These are phyloP conservation scores for Phytophthora colocasiae DNA, from an alignment of 352 stramenopile genomes.

Conservation along the genomic window DNA sequence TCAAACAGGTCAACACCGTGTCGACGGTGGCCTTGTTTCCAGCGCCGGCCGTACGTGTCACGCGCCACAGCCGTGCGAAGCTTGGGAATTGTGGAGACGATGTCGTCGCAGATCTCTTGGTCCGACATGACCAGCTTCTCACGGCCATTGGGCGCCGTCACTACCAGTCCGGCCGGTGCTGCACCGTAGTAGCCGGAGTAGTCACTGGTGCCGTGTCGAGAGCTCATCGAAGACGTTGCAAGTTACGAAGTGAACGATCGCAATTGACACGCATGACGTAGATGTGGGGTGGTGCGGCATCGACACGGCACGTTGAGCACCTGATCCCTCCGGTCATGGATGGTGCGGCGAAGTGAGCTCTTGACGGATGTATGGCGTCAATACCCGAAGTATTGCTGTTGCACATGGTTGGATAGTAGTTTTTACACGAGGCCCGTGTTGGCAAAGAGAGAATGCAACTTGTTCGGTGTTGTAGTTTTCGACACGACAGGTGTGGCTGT, in stretches of 20 bases:
- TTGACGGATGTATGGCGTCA: too few species aligned
- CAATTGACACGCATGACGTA: background rate
- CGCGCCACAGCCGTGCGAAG: constrained; percentile 33
- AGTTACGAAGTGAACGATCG: constrained; percentile 32
- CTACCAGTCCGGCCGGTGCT: constrained; percentile 32
- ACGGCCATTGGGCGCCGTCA: constrained; percentile 36
- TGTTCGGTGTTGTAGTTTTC: too few species aligned
- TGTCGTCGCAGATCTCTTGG: constrained; percentile 49
- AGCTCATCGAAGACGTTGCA: constrained; percentile 29
- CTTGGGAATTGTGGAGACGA: constrained; percentile 48
- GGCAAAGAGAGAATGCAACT: too few species aligned
- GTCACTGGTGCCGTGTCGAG: constrained; percentile 23
- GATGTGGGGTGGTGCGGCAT: constrained; percentile 24
- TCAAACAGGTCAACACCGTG: constrained; percentile 58
- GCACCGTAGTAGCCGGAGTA: constrained; percentile 27
- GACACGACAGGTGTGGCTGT: background rate
- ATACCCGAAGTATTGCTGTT: too few species aligned
- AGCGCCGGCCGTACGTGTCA: constrained; percentile 55
- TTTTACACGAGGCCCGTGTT: too few species aligned
- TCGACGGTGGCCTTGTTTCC: constrained; percentile 45
- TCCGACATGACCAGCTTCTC: constrained; percentile 46
- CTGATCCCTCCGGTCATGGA: constrained; percentile 9
- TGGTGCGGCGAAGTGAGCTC: background rate
- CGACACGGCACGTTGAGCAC: constrained; percentile 17
- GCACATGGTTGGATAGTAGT: too few species aligned